Evolutionary conservation across 768 basidiomycete species (phyloP), one percentile per base, ranked within the genome.

Genomic region (Boletus reticulatus): DNA sequence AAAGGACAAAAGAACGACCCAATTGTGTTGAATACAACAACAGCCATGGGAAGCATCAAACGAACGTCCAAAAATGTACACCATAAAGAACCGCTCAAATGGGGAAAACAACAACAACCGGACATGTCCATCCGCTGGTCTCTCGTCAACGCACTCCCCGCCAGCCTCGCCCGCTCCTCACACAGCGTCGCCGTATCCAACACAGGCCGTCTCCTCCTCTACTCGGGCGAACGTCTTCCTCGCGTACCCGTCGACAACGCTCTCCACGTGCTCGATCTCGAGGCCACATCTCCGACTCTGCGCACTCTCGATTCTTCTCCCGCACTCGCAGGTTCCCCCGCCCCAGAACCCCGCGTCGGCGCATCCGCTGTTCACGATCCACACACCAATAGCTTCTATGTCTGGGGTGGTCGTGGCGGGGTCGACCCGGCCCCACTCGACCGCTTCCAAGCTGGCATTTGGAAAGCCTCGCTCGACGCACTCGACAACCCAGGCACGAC

Each of bases 321-420:
- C 45, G 63, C 44, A 0, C 43, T 45, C 17, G 29, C 29, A 29
- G 34, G 0, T 36, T 19, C 50, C 55, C 24, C 57, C 52, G 4
- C 50, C 45, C 53, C 67, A 53, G 44, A 53, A 14, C 62, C 68
- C 42, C 62, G 67, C 14, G 59, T 68, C 17, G 67, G 67, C 5
- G 68, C 68, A 43, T 47, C 58, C 6, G 42, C 66, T 43, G 56
- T 54, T 11, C 67, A 56, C 43, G 65, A 70, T 46, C 37, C 62
- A 16, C 24, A 16, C n/a, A 34, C 51, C 7, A 48, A 61, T 38
- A 48, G 16, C 4, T 59, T 78, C 43, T 77, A 78, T 57, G 45
- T 79, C 43, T 81, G 78, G 73, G 79, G 78, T 4, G 78, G 80
- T 4, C 71, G 79, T 17, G 76, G 77, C 2, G 78, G 76, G 3